Evolutionary conservation across 2,329 filamentous ascomycete species (phyloP).

Genomic region (Microdochium trichocladiopsis): DNA sequence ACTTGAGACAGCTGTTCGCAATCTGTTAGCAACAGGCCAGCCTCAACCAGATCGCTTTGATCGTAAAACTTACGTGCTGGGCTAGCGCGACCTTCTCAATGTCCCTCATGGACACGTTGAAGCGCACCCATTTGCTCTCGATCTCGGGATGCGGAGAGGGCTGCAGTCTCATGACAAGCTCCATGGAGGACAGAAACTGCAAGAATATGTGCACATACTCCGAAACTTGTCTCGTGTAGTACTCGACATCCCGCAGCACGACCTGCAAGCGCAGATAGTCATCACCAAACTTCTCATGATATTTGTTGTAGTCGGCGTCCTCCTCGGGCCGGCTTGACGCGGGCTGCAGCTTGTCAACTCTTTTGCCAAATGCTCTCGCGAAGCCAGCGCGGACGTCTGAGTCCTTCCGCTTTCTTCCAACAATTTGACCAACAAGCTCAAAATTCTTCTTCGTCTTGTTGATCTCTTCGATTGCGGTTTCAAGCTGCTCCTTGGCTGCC

Average conservation of each 20-base stretch:
- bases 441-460: slow-evolving; percentile 95
- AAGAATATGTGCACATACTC: slow-evolving; percentile 77
- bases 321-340: slow-evolving; percentile 56
- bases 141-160: slow-evolving; percentile 73
- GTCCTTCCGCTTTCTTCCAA: slow-evolving; percentile 78
- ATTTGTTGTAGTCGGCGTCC: slow-evolving; percentile 72
- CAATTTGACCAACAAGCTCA: slow-evolving; percentile 84
- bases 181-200: slow-evolving; percentile 73
- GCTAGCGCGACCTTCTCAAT: slow-evolving; percentile 77
- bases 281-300: slow-evolving; percentile 82
- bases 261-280: slow-evolving; percentile 91
- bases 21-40: slow-evolving; percentile 19
- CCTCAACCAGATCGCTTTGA: too few relatives aligned
- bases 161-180: slow-evolving; percentile 68
- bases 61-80: slow-evolving; percentile 70
- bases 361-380: slow-evolving; percentile 82
- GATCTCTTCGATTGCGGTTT: slow-evolving; percentile 73
- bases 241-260: slow-evolving; percentile 88
- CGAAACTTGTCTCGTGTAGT: slow-evolving; percentile 75
- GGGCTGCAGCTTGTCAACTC: slow-evolving; percentile 76
- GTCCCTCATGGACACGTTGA: slow-evolving; percentile 81
- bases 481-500: slow-evolving; percentile 42
- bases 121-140: slow-evolving; percentile 90
- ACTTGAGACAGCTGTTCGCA: slow-evolving; percentile 51
- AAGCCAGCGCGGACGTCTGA: slow-evolving; percentile 80